Evolutionary conservation across 1,284 basidiomycete species (phyloP).

Genomic region (Malassezia japonica): DNA sequence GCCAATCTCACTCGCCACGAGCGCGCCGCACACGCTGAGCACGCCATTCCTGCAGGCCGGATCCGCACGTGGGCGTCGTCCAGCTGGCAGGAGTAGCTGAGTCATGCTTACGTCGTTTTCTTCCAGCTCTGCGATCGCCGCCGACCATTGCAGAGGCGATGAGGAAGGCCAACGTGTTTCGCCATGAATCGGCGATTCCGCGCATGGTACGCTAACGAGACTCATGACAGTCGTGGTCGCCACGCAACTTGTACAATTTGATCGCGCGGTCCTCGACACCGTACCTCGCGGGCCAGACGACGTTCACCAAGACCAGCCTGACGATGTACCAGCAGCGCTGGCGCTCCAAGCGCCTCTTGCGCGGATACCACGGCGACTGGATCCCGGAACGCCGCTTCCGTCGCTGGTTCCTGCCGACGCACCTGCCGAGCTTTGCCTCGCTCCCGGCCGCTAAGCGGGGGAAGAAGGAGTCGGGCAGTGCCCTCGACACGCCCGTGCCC

Average conservation of each 20-base stretch:
- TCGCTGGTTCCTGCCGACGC: constrained; percentile 81
- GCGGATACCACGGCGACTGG: constrained; percentile 92
- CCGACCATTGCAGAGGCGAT: constrained; percentile 16
- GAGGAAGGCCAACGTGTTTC: constrained; percentile 39
- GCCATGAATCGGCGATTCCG: constrained; percentile 36
- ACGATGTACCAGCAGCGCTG: constrained; percentile 89
- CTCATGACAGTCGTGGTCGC: constrained; percentile 56
- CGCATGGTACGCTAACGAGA: constrained; percentile 27
- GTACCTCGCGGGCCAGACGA: constrained; percentile 49
- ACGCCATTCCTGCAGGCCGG: constrained; percentile 14
- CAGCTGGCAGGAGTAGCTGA: background rate
- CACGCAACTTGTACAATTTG: constrained; percentile 68
- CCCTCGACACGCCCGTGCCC: constrained; percentile 13
- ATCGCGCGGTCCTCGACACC: constrained; percentile 51
- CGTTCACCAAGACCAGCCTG: constrained; percentile 57
- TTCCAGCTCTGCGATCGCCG: constrained; percentile 1
- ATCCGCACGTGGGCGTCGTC: constrained; percentile 3
- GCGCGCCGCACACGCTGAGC: constrained; percentile 1
- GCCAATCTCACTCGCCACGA: constrained; percentile 7
- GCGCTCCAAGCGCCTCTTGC: constrained; percentile 75
- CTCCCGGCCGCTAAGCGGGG: constrained; percentile 53
- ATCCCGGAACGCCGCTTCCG: constrained; percentile 89
- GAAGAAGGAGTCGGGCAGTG: constrained; percentile 51
- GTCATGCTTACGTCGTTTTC: constrained; percentile 5
- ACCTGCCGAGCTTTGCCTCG: constrained; percentile 66